Conservation (phyloP, 441 rosid species). For the Populus hybrid region DNA sequence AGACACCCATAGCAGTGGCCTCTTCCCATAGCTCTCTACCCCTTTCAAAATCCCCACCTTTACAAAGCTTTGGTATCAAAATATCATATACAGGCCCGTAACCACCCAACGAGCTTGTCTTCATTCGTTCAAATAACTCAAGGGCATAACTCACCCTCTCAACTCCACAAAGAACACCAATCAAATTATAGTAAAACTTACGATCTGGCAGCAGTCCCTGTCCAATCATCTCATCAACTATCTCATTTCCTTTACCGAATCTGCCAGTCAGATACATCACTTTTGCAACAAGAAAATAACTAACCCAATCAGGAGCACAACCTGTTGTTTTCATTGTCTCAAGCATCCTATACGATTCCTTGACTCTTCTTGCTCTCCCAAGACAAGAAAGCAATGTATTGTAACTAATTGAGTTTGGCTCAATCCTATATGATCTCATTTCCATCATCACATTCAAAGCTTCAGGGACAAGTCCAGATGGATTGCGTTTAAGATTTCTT, state of each 20-base stretch:
- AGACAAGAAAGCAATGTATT: conserved; percentile 74
- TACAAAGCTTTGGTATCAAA: conserved; percentile 72
- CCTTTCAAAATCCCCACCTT: conserved; percentile 66
- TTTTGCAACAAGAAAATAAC: conserved; percentile 75
- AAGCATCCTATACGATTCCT: conserved; percentile 62
- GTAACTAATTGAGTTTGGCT: conserved; percentile 62
- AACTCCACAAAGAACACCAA: conserved; percentile 80
- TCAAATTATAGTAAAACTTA: conserved; percentile 66
- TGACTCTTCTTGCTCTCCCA: conserved; percentile 72
- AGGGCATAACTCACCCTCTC: conserved; percentile 68
- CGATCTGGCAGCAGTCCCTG: conserved; percentile 50
- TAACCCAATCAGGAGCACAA: conserved; percentile 62
- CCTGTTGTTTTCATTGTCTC: conserved; percentile 62
- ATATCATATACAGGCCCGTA: conserved; percentile 68
- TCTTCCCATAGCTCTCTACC: conserved; percentile 76
- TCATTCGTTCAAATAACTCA: conserved; percentile 69
- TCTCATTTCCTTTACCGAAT: conserved; percentile 72
- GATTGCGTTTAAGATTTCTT: conserved; percentile 52
- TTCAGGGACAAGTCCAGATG: conserved; percentile 81
- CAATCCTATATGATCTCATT: conserved; percentile 56
- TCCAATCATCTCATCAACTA: conserved; percentile 69
- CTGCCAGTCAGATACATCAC: conserved; percentile 72
- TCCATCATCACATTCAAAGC: conserved; percentile 85
- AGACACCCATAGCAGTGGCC: conserved; percentile 43
- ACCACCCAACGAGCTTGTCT: conserved; percentile 49